Evolutionary conservation across 2,329 filamentous ascomycete genomes (phyloP), one percentile per base, ranked within the genome.

Genomic region (Bipolaris sorokiniana): DNA sequence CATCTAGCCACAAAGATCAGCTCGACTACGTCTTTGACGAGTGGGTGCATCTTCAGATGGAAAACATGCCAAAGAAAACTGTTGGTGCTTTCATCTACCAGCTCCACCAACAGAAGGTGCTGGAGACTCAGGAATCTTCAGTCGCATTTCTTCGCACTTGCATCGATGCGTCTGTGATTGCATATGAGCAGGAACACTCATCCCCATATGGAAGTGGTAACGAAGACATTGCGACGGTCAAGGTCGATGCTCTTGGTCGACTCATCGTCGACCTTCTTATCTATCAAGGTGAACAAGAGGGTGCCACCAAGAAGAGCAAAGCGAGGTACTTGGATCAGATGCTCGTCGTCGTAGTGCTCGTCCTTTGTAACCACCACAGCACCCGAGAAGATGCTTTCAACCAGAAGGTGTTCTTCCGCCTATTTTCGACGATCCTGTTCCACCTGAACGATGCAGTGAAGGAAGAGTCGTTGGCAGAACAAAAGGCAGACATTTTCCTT

Each of bases 1-100:
- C 81, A 15, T 75, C 79, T 37, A 82, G 85, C 31, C 88, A 88
- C 65, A 86, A 88, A 61, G 91, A 96, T 60, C 92, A 97, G 74
- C 87, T 96, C 78, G 92, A 96, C 67, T 98, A 99, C 72, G 84
- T 97, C 18, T 97, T 99, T 70, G 92, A 94, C 41, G 95, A 99
- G 78, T 99, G 95, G 95, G 86, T 94, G 26, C 88, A 89, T 58
- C 84, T 97, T 7, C 90, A 90, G 47, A 91, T 92, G 67, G 84
- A 87, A n/a, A 87, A 88, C 64, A 86, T 89, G 3, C 88, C 89
- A 3, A 89, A 92, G 60, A 90, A 89, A 70, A 85, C 88, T 0
- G 82, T 88, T 51, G 80, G 84, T 5, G 86, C 90, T 1, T 98
- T 98, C 76, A 85, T 97, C 44, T 87, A 90, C 67, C 94, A 98